Evolutionary conservation across 2,329 filamentous ascomycete species (phyloP).

Genomic region (Colletotrichum abscissum): DNA sequence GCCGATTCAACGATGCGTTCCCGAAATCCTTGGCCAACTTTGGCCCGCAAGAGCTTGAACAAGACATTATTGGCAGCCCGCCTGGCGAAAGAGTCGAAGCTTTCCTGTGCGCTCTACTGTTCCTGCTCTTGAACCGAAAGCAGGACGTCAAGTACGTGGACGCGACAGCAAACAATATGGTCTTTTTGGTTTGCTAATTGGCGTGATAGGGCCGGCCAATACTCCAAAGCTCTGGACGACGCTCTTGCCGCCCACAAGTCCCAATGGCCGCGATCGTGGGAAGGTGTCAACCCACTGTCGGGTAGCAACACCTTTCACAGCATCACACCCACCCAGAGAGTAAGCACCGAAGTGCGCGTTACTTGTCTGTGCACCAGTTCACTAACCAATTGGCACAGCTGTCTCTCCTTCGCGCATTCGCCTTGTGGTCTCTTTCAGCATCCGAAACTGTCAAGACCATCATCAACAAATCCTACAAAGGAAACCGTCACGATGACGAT

Average conservation of each 20-base stretch:
- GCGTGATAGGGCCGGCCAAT: slow-evolving; percentile 81
- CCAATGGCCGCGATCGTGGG: slow-evolving; percentile 91
- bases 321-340: slow-evolving; percentile 84
- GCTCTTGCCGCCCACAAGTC: slow-evolving; percentile 84
- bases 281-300: slow-evolving; percentile 82
- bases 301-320: slow-evolving; percentile 84
- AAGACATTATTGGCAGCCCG: slow-evolving; percentile 79
- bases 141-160: slow-evolving; percentile 93
- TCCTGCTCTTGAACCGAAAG: slow-evolving; percentile 93
- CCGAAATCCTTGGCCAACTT: slow-evolving; percentile 89
- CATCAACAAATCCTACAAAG: slow-evolving; percentile 90
- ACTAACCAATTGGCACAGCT: slow-evolving; percentile 66
- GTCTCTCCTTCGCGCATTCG: slow-evolving; percentile 82
- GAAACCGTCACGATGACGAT: slow-evolving; percentile 82
- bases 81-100: slow-evolving; percentile 89
- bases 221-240: slow-evolving; percentile 93
- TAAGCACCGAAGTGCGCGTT: slow-evolving; percentile 55
- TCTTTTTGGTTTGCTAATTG: slow-evolving; percentile 10
- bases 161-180: background rate
- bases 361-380: background rate
- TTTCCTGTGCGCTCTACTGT: slow-evolving; percentile 88
- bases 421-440: slow-evolving; percentile 89
- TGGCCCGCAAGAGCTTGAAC: slow-evolving; percentile 94
- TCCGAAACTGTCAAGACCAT: slow-evolving; percentile 85
- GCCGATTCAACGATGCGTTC: slow-evolving; percentile 90